A percentile compares a stretch with the other conserved stretches of the same genome.
phyloP scores from a whole-genome alignment of 106 monocot genomes.

The Posidonia australis region DNA sequence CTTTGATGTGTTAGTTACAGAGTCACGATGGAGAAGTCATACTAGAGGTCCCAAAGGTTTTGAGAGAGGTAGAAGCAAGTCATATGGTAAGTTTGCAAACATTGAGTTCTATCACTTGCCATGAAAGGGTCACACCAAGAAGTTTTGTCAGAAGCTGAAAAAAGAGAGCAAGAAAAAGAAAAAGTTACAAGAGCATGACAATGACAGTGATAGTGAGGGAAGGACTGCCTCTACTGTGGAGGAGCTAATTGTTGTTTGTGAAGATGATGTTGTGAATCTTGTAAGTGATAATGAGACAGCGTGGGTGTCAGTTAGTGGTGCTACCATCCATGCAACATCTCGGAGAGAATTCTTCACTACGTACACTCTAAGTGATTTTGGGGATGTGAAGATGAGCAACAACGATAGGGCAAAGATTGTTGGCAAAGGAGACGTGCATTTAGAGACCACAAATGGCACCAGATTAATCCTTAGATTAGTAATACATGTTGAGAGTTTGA shows the following conservation, averaged over 20 bases:
- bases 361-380: constrained; percentile 9
- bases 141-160: not conserved
- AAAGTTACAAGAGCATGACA: not conserved
- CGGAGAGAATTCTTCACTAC: constrained; percentile 1
- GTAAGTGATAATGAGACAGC: not conserved
- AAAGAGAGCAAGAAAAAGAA: not conserved
- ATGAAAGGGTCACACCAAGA: not conserved
- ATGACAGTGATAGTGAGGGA: not conserved
- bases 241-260: not conserved
- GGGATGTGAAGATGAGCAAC: constrained; percentile 8
- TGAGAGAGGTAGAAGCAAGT: not conserved
- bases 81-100: not conserved
- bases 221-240: not conserved
- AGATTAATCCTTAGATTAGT: constrained; percentile 8
- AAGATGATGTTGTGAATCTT: not conserved
- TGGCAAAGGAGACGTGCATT: constrained; percentile 6
- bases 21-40: constrained; percentile 2
- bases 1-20: not conserved
- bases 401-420: not conserved
- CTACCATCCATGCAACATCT: not conserved
- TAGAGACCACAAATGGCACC: not conserved
- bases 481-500: not conserved
- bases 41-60: constrained; percentile 1
- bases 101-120: not conserved
- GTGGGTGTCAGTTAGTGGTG: constrained; percentile 8